These are phyloP conservation scores for Sarocladium oryzae DNA, from an alignment of 2,329 filamentous ascomycete species.

Conservation along the genomic window DNA sequence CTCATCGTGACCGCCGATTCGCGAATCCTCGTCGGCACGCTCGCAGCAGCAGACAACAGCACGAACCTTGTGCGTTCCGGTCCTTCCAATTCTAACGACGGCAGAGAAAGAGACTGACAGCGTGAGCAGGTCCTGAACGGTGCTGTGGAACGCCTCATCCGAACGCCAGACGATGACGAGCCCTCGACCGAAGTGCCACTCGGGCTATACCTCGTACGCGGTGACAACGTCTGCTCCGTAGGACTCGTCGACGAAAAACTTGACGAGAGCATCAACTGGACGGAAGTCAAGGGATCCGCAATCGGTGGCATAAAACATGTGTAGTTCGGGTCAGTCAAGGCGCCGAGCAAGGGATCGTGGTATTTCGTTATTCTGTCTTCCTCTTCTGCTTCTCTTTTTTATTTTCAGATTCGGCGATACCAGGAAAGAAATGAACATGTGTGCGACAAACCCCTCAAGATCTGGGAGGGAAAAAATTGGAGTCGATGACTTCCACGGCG, in stretches of 20 bases:
- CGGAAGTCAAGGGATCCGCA: slow-evolving; percentile 75
- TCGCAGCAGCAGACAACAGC: slow-evolving; percentile 81
- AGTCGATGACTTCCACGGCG: background rate
- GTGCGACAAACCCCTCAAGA: background rate
- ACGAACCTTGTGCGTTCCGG: slow-evolving; percentile 66
- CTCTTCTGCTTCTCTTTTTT: background rate
- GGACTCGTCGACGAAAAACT: slow-evolving; percentile 85
- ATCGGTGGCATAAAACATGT: slow-evolving; percentile 80
- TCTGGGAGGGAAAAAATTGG: background rate
- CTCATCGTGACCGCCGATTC: slow-evolving; percentile 89
- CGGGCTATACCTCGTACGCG: slow-evolving; percentile 85
- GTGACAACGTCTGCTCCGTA: slow-evolving; percentile 88
- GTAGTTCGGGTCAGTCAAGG: background rate
- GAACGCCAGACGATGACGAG: slow-evolving; percentile 75
- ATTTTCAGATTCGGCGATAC: background rate
- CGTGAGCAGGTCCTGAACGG: slow-evolving; percentile 62
- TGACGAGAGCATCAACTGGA: slow-evolving; percentile 89
- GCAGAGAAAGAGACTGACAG: background rate
- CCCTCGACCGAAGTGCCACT: slow-evolving; percentile 74
- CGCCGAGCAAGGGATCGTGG: too few species aligned
- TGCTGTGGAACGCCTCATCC: slow-evolving; percentile 85
- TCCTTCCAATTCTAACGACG: background rate
- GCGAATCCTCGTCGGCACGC: slow-evolving; percentile 73
- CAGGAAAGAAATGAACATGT: background rate
- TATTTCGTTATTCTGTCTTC: background rate